A percentile compares a stretch with the other conserved stretches of the same genome.
These are phyloP conservation scores for Triticum monococcum DNA, from an alignment of 176 grass and related monocot species.

Conservation along the genomic window DNA sequence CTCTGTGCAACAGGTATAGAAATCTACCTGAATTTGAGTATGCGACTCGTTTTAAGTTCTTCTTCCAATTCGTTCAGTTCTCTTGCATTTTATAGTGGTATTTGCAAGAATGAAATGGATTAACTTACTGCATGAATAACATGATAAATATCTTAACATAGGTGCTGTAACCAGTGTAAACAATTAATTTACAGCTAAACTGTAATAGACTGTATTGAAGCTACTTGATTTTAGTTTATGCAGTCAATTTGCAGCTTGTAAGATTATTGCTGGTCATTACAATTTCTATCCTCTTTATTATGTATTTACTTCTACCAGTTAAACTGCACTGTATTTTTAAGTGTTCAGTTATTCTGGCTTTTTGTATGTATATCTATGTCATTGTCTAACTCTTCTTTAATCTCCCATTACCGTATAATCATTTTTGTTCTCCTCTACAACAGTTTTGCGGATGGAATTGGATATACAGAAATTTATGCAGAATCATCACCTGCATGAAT, in stretches of 20 bases:
- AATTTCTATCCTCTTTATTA: not conserved
- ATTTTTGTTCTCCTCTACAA: conserved; percentile 25
- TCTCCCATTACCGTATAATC: conserved; percentile 1
- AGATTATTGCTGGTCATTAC: not conserved
- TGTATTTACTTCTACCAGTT: conserved; percentile 11
- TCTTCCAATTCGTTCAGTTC: not conserved
- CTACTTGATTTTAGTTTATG: not conserved
- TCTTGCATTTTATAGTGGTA: not conserved
- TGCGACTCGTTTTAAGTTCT: not conserved
- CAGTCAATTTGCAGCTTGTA: not conserved
- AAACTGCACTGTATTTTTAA: not conserved
- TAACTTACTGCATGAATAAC: not conserved
- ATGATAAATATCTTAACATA: not conserved
- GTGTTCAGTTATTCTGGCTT: not conserved
- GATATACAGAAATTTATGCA: conserved; percentile 94
- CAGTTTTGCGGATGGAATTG: conserved; percentile 96
- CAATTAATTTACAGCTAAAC: not conserved
- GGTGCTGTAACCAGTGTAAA: not conserved
- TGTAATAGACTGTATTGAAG: not conserved
- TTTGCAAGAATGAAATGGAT: not conserved
- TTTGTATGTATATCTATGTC: not conserved
- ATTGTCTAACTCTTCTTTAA: not conserved
- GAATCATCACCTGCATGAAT: conserved; percentile 85
- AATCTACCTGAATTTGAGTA: not conserved
- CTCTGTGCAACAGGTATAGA: not conserved